These are phyloP conservation scores for Pichia sp. DNA, from an alignment of 1,139 yeast species.

Conservation along the genomic window DNA sequence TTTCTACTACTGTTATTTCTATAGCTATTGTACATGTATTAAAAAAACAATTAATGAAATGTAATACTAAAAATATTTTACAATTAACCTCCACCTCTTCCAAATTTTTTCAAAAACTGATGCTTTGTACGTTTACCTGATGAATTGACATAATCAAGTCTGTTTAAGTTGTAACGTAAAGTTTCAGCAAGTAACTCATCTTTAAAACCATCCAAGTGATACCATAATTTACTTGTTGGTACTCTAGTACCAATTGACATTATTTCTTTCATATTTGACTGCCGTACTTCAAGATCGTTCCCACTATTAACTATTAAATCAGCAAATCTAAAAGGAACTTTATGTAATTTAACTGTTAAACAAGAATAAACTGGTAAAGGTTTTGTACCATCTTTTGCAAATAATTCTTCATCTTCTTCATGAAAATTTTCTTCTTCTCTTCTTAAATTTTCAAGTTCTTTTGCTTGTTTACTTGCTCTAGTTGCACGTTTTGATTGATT, in stretches of 20 bases:
- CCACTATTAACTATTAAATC: conserved; percentile 70
- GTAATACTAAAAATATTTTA: not conserved
- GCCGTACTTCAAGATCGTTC: conserved; percentile 47
- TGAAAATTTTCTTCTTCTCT: conserved; percentile 20
- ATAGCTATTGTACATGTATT: not conserved
- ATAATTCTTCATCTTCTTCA: conserved; percentile 16
- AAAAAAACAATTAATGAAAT: not conserved
- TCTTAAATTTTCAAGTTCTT: conserved; percentile 19
- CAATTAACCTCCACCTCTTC: conserved; percentile 10
- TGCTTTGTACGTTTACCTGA: conserved; percentile 29
- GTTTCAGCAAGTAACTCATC: conserved; percentile 53
- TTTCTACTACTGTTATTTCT: too few species aligned
- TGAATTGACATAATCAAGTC: conserved; percentile 28
- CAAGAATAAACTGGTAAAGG: conserved; percentile 51
- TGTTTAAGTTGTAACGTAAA: conserved; percentile 33
- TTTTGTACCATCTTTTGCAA: conserved; percentile 17
- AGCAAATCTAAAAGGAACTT: conserved; percentile 58
- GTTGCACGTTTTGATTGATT: conserved; percentile 20
- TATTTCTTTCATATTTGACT: conserved; percentile 52
- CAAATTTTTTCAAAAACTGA: conserved; percentile 15
- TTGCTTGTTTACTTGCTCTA: conserved; percentile 19
- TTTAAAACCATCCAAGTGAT: conserved; percentile 72
- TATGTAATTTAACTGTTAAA: conserved; percentile 54
- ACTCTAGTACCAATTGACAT: conserved; percentile 55
- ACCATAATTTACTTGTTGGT: conserved; percentile 68